Percentiles rank a stretch among this genome's conserved stretches.
Conservation (phyloP, 1,139 yeast genomes). For the Scheffersomyces parashehatae region DNA sequence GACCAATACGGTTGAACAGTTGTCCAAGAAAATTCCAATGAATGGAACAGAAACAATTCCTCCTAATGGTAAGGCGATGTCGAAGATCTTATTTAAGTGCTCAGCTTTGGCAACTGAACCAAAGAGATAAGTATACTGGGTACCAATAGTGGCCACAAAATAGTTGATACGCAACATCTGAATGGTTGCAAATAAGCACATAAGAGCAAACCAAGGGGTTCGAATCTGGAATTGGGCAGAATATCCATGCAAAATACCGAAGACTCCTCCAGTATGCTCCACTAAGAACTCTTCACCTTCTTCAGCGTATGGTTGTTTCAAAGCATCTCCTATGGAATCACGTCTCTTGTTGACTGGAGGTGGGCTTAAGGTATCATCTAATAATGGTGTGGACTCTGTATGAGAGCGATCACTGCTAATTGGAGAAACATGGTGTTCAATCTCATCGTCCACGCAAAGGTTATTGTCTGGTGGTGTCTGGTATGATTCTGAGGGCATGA, state of each 20-base stretch:
- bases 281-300: slow-evolving; percentile 40
- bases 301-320: slow-evolving; percentile 44
- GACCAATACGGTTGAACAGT: slow-evolving; percentile 36
- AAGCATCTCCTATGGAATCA: slow-evolving; percentile 48
- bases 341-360: slow-evolving; percentile 23
- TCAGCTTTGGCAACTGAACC: slow-evolving; percentile 28
- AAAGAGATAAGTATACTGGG: slow-evolving; percentile 46
- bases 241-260: slow-evolving; percentile 46
- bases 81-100: slow-evolving; percentile 37
- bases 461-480: slow-evolving; percentile 33
- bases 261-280: slow-evolving; percentile 39
- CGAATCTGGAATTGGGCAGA: slow-evolving; percentile 41
- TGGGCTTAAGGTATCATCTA: slow-evolving; percentile 10
- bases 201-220: slow-evolving; percentile 45
- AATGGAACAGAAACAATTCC: slow-evolving; percentile 46
- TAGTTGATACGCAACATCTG: slow-evolving; percentile 48
- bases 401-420: slow-evolving; percentile 3
- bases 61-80: slow-evolving; percentile 48
- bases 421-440: background rate
- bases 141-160: slow-evolving; percentile 46
- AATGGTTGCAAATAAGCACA: slow-evolving; percentile 40
- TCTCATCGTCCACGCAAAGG: slow-evolving; percentile 27
- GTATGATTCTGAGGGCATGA: slow-evolving; percentile 45
- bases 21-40: slow-evolving; percentile 42
- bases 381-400: slow-evolving; percentile 22